Evolutionary conservation across 768 basidiomycete species (phyloP).

Genomic region (Leccinum disarticulatum): DNA sequence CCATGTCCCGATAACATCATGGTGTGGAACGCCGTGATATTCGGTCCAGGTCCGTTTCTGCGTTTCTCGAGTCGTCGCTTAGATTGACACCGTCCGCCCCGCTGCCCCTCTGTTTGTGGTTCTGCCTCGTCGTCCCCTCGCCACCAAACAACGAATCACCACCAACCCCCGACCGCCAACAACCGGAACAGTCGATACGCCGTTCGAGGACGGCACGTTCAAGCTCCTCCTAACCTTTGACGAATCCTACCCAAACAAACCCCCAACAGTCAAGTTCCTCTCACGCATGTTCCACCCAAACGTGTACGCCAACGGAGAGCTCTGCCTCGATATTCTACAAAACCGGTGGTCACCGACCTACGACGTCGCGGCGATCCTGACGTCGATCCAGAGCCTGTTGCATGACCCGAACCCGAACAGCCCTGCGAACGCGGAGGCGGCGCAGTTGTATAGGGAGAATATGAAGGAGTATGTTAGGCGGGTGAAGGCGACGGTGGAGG

Average conservation of each 20-base stretch:
- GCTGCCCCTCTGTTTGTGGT: background rate
- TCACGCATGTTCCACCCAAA: conserved; percentile 99
- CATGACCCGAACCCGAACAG: conserved; percentile 99
- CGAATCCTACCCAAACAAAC: conserved; percentile 98
- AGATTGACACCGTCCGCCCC: background rate
- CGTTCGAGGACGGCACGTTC: conserved; percentile 99
- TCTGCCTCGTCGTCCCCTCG: background rate
- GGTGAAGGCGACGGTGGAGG: conserved; percentile 92
- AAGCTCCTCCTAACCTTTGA: conserved; percentile 94
- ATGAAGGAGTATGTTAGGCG: conserved; percentile 97
- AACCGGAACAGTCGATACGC: conserved; percentile 76
- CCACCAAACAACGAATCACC: too few species aligned
- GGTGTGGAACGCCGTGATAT: conserved; percentile 99
- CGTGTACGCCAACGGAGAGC: conserved; percentile 97
- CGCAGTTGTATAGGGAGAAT: conserved; percentile 93
- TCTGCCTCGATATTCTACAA: conserved; percentile 97
- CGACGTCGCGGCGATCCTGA: conserved; percentile 97
- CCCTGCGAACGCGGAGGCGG: conserved; percentile 98
- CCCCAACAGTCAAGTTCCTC: conserved; percentile 95
- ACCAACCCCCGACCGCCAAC: background rate
- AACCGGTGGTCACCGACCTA: conserved; percentile 99
- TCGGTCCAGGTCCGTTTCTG: conserved; percentile 83
- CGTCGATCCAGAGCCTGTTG: conserved; percentile 90
- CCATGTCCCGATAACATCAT: conserved; percentile 99
- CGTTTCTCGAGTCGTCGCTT: background rate